phyloP scores from a whole-genome alignment of 192 early-diverging fungal genomes.

The Coemansia sp. region DNA sequence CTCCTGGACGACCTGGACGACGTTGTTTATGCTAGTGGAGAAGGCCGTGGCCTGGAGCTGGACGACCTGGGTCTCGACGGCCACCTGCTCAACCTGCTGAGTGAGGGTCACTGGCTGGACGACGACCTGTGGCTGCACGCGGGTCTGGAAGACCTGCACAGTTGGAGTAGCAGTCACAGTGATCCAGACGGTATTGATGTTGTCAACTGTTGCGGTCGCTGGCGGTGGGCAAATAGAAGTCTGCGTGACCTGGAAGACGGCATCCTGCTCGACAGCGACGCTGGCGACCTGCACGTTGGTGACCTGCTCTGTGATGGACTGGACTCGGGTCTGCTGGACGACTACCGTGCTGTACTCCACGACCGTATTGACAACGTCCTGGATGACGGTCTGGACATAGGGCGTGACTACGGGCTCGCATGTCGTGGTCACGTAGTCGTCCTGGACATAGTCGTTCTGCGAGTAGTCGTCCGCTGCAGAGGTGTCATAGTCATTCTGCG shows the following conservation, averaged over 20 bases:
- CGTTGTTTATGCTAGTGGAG: conserved; percentile 41
- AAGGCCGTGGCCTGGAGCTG: conserved; percentile 40
- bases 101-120: conserved; percentile 50
- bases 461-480: conserved; percentile 5
- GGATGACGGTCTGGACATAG: conserved; percentile 30
- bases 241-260: conserved; percentile 49
- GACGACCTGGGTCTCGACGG: conserved; percentile 36
- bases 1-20: conserved; percentile 53
- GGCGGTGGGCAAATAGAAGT: conserved; percentile 46
- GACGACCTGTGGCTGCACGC: conserved; percentile 44
- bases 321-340: conserved; percentile 35
- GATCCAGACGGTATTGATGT: conserved; percentile 46
- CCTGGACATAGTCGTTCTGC: background rate
- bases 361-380: conserved; percentile 38
- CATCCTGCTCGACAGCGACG: conserved; percentile 38
- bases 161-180: conserved; percentile 49
- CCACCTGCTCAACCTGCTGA: conserved; percentile 44
- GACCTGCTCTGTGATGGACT: conserved; percentile 27
- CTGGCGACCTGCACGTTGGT: conserved; percentile 43
- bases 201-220: conserved; percentile 37
- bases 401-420: conserved; percentile 34
- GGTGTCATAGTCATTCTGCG: background rate
- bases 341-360: conserved; percentile 42
- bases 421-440: conserved; percentile 28
- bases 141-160: conserved; percentile 45